A percentile compares a stretch with the other conserved stretches of the same genome.
phyloP scores from a whole-genome alignment of 495 filamentous ascomycete species.

The Amphirosellinia nigrospora region DNA sequence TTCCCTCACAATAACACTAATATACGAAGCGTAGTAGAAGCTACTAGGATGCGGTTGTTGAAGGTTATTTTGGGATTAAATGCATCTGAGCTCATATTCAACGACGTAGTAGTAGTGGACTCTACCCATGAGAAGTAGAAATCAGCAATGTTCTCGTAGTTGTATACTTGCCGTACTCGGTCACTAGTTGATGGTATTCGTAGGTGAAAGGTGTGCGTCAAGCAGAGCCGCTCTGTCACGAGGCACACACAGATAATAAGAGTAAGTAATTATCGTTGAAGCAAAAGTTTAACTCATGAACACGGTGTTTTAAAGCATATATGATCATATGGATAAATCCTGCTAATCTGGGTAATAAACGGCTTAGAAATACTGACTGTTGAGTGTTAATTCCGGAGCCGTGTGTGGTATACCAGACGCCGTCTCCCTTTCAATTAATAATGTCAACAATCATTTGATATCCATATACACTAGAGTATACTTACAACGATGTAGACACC shows the following conservation, averaged over 20 bases:
- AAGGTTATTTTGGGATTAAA: not conserved
- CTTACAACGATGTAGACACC: conserved; percentile 21
- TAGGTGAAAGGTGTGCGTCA: not conserved
- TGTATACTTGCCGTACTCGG: not conserved
- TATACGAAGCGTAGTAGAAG: not conserved
- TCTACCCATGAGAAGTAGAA: not conserved
- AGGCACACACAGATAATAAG: not conserved
- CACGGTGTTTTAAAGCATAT: not conserved
- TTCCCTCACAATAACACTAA: not conserved
- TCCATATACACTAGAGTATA: not conserved
- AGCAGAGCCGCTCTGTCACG: not conserved
- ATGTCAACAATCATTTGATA: not conserved
- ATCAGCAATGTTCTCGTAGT: not conserved
- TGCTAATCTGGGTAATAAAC: not conserved
- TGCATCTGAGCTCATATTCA: not conserved
- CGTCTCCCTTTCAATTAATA: conserved; percentile 1
- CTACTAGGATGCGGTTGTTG: not conserved
- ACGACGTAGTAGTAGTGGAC: not conserved
- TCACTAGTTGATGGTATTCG: not conserved
- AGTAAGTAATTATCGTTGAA: not conserved
- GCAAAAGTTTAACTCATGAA: not conserved
- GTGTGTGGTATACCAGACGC: conserved; percentile 16
- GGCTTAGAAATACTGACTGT: not conserved
- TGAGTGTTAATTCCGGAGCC: not conserved
- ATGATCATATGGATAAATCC: no score